Evolutionary conservation across 495 filamentous ascomycete genomes (phyloP), one percentile per base, ranked within the genome.

Genomic region (Penicillium longicatenatum): DNA sequence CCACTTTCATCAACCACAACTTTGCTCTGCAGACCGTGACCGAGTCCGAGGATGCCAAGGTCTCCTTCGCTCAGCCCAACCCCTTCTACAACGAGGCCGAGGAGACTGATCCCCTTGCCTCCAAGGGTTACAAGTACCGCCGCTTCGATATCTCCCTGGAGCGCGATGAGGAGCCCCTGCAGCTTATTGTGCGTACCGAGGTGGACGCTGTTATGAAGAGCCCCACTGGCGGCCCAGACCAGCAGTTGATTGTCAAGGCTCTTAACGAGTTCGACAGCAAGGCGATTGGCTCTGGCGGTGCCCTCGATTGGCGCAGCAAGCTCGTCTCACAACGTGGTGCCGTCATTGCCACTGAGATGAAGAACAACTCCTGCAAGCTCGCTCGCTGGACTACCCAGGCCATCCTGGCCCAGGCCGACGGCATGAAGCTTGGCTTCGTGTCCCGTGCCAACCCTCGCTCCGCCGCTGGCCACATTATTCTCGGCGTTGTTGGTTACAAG

Each of bases 1-100:
- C 94, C 24, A 98, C 94, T 26, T 93, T 96, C 79, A 98, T 98
- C 87, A 98, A 98, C 83, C 93, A 98, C 83, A 96, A 97, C 79
- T 98, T 98, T 68, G 88, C 91, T 37, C 88, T 94, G 73, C 94
- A 98, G 81, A 90, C 91, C 50, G 91, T 98, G 57, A 73, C 85
- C 60, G 94, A 98, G 78, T 88, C 79, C 59, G 82, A 90, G 54
- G 80, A 78, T 50, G 73, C 82, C 66, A 96, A 93, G 79, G 80
- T 91, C 61, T 82, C 90, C 56, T 91, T 97, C 82, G 64, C 83
- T 22, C 79, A 96, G 77, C 89, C 91, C 60, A 97, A 98, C 78
- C 94, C 94, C 58, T 98, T 98, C 86, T 97, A 98, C 82, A 96
- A 93, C 76, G 83, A 91, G 35, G 80, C 87, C 11, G 92, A 94